Evolutionary conservation across 2,329 filamentous ascomycete species (phyloP), one percentile per base, ranked within the genome.

Genomic region (Colletotrichum neosansevieriae): DNA sequence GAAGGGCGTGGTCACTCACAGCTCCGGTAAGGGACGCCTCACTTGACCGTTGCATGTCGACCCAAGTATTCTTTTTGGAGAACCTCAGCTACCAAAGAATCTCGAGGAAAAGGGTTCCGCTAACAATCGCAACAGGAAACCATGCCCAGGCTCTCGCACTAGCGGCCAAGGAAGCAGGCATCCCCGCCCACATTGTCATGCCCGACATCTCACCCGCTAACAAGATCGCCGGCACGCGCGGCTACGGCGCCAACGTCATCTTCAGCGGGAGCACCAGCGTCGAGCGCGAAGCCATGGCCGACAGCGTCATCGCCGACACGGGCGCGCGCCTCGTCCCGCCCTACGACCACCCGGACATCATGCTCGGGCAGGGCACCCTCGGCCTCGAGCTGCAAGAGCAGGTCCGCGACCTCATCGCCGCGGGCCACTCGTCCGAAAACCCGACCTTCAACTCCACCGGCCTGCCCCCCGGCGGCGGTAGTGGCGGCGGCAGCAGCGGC

Each of bases 71-170:
- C 24, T 24, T 24, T 5, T 5, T 5, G 4, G 21, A 34, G 15
- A 34, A 6, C 24, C 24, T 29, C 6, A 7, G 29, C 29, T 29
- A 7, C 7, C 29, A 29, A 7, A 9, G 29, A 9, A 9, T 29
- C 29, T 29, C 29, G 32, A 24, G 9, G 11, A 32, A 21, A 40
- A 2, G 13, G 19, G 2, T 36, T n/a, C 5, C 15, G 7, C 45
- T 11, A 7, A 24, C 4, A 29, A 19, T 3, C 6, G 6, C 10
- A 9, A 4, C 71, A 95, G 94, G 95, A 68, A 98, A 98, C 81
- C 96, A 98, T 77, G 95, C 95, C 0, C 94, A 97, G 83, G 95
- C 96, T 2, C 89, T 98, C 64, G 89, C 95, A 2, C 90, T 98
- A 58, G 95, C 95, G 0, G 94, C 95, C 2, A 85, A 84, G 17